Evolutionary conservation across 1,284 basidiomycete species (phyloP), one percentile per base, ranked within the genome.

Genomic region (Cryptococcus floricola): DNA sequence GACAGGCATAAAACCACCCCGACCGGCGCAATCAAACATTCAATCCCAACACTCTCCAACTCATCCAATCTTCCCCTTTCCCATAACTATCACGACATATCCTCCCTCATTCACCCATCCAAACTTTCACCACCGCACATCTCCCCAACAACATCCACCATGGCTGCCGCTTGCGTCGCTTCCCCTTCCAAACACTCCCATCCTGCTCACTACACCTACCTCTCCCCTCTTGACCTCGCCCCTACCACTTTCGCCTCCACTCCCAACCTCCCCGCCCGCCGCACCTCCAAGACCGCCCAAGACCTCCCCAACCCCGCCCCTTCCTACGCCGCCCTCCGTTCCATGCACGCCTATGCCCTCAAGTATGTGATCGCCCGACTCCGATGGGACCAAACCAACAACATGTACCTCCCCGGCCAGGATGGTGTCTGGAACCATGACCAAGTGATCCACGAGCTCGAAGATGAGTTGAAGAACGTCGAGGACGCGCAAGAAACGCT

Each of bases 321-420:
- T 18, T 61, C 60, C 13, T 69, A 71, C 50, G 60, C 68, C 28
- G 48, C 66, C 48, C 62, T 71, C 9, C 61, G 69, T 14, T 58
- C 60, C 3, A 54, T 61, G 44, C 69, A 71, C 54, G 66, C 53
- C 34, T 52, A 56, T 6, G 61, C 68, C 5, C 52, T 68, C 47
- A 53, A 60, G 41, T 67, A 67, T 55, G 49, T 60, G 38, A 70
- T 71, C 37, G 62, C 66, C 52, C 66, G 62, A 46, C 52, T 71
- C 16, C 57, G 67, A 5, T 69, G 68, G 68, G 68, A 71, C 25
- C 68, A 70, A 46, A 48, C 39, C 16, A 62, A 66, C 61, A 68
- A 65, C 52, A 42, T 50, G 27, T 71, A 71, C 52, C 34, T 70
- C 18, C 60, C 57, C 2, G 59, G 59, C 23, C 63, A 67, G 52